phyloP scores from a whole-genome alignment of 345 rosid genomes.

The Reutealis trisperma region DNA sequence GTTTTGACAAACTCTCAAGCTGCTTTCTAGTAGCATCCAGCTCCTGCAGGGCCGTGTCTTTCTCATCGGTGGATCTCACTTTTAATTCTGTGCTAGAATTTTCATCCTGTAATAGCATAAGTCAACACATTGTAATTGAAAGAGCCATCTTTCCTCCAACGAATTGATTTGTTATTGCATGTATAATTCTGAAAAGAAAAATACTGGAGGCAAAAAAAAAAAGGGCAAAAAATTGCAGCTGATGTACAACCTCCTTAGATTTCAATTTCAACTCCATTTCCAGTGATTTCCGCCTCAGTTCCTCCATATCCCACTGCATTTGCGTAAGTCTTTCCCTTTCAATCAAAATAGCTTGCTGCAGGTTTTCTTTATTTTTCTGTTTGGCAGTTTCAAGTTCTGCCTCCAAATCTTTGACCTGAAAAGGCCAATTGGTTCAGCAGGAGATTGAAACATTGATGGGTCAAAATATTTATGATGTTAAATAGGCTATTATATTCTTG shows the following conservation, averaged over 20 bases:
- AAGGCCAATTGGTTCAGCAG: constrained; percentile 19
- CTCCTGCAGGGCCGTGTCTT: constrained; percentile 49
- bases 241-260: constrained; percentile 55
- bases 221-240: constrained; percentile 9
- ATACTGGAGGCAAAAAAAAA: neutral
- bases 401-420: constrained; percentile 90
- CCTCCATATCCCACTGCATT: constrained; percentile 99
- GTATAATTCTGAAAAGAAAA: neutral
- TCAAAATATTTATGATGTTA: neutral
- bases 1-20: constrained; percentile 60
- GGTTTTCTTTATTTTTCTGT: constrained; percentile 84
- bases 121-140: neutral
- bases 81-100: constrained; percentile 39
- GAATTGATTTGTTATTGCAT: neutral
- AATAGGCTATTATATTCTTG: neutral
- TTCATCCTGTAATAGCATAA: constrained; percentile 53
- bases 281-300: constrained; percentile 72
- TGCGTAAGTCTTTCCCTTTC: constrained; percentile 90
- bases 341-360: constrained; percentile 80
- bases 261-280: constrained; percentile 91
- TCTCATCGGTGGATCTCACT: constrained; percentile 38
- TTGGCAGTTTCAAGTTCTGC: constrained; percentile 87
- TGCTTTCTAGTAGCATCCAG: constrained; percentile 69
- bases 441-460: constrained; percentile 8
- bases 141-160: neutral